A percentile compares a stretch with the other conserved stretches of the same genome.
Conservation (phyloP, 257 asterid species). For the Solanum pinnatisectum region DNA sequence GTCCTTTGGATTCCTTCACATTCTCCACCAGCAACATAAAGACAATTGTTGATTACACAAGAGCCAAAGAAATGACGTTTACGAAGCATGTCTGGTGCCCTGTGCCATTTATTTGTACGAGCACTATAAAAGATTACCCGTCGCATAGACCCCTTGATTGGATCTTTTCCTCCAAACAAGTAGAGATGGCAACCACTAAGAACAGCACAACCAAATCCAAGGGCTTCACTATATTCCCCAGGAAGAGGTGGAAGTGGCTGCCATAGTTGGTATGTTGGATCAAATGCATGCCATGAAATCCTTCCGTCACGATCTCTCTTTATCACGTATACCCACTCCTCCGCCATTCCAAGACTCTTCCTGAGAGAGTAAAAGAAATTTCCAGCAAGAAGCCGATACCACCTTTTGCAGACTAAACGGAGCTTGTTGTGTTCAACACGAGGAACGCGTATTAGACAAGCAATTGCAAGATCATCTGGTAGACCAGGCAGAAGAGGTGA, state of each 20-base stretch:
- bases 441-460: constrained; percentile 47
- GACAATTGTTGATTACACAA: constrained; percentile 38
- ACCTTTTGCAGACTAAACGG: constrained; percentile 43
- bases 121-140: constrained; percentile 44
- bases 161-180: constrained; percentile 45
- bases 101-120: constrained; percentile 42
- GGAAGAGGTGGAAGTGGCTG: constrained; percentile 51
- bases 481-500: constrained; percentile 44
- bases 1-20: constrained; percentile 41
- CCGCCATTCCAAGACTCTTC: constrained; percentile 44
- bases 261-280: constrained; percentile 39
- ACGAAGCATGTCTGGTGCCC: constrained; percentile 46
- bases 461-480: constrained; percentile 47
- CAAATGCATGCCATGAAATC: constrained; percentile 47
- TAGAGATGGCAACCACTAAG: constrained; percentile 40
- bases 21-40: constrained; percentile 51
- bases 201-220: constrained; percentile 49
- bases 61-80: constrained; percentile 38
- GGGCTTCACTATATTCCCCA: constrained; percentile 39
- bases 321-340: constrained; percentile 41
- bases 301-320: constrained; percentile 45
- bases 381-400: constrained; percentile 40
- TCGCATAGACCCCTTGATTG: constrained; percentile 33
- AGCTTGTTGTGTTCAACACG: constrained; percentile 42
- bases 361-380: constrained; percentile 37